Percentiles rank a stretch among this genome's conserved stretches.
Evolutionary conservation across 345 rosid species (phyloP).

Genomic region (Combretum micranthum): DNA sequence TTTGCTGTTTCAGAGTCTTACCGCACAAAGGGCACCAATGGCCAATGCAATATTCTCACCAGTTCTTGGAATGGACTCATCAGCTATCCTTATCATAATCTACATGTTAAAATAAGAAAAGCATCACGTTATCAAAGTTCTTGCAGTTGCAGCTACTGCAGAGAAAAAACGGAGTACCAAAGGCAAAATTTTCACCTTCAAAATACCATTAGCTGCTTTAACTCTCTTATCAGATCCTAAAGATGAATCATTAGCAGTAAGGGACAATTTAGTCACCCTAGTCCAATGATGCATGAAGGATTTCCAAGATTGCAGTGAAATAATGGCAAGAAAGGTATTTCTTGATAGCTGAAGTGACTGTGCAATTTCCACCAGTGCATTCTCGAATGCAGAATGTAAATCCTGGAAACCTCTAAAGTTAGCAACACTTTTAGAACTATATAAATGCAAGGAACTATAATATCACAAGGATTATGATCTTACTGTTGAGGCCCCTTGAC

Average conservation of each 20-base stretch:
- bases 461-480: conserved; percentile 12
- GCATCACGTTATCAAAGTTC: not conserved
- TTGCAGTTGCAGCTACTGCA: not conserved
- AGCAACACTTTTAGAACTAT: conserved; percentile 10
- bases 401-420: conserved; percentile 38
- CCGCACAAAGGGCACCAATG: conserved; percentile 73
- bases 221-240: conserved; percentile 44
- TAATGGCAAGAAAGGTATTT: conserved; percentile 66
- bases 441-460: conserved; percentile 6
- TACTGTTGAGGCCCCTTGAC: conserved; percentile 40
- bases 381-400: conserved; percentile 52
- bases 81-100: conserved; percentile 58
- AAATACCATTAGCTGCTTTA: conserved; percentile 73
- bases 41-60: conserved; percentile 84
- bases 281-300: conserved; percentile 81
- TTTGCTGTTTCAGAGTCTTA: conserved; percentile 21
- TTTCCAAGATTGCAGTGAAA: conserved; percentile 88
- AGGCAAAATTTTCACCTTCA: conserved; percentile 55
- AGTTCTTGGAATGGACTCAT: conserved; percentile 74
- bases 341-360: conserved; percentile 77
- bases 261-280: conserved; percentile 41
- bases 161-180: not conserved
- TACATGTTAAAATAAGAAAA: conserved; percentile 17
- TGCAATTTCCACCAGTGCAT: conserved; percentile 55
- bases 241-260: conserved; percentile 36